phyloP scores from a whole-genome alignment of 1,139 yeast genomes.

The Pichiaceae sp. region DNA sequence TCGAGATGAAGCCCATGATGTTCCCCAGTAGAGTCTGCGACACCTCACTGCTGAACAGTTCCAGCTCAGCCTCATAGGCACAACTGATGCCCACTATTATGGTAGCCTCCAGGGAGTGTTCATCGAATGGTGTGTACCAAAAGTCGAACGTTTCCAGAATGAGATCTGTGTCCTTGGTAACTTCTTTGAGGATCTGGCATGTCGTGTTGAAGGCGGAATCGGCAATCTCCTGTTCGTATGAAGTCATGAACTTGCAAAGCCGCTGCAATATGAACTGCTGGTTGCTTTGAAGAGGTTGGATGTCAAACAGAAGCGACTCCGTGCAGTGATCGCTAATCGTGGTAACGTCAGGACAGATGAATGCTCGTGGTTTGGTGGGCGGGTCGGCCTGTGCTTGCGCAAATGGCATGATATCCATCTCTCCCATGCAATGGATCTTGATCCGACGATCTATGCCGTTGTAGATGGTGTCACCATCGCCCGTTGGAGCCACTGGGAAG shows the following conservation, averaged over 20 bases:
- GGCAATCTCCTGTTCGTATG: not conserved
- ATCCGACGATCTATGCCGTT: not conserved
- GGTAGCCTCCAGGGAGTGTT: conserved; percentile 3
- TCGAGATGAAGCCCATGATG: conserved; percentile 3
- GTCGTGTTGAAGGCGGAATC: not conserved
- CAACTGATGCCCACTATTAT: conserved; percentile 8
- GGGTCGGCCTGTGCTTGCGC: no score
- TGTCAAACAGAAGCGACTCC: not conserved
- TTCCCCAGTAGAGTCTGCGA: conserved; percentile 3
- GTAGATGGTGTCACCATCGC: no score
- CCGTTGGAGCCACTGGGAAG: no score
- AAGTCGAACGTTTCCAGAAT: not conserved
- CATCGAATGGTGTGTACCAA: not conserved
- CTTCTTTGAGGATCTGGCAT: not conserved
- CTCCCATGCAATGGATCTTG: not conserved
- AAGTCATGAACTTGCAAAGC: not conserved
- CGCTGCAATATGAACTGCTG: not conserved
- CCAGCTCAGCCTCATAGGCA: conserved; percentile 4
- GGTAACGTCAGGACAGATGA: not conserved
- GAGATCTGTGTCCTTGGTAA: not conserved
- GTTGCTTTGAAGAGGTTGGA: not conserved
- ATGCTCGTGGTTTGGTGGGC: not conserved
- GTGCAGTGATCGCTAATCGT: not conserved
- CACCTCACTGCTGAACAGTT: conserved; percentile 2
- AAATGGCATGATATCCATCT: not conserved